These are phyloP conservation scores for Fabrea salina DNA, from an alignment of 169 alveolate species.

Conservation along the genomic window DNA sequence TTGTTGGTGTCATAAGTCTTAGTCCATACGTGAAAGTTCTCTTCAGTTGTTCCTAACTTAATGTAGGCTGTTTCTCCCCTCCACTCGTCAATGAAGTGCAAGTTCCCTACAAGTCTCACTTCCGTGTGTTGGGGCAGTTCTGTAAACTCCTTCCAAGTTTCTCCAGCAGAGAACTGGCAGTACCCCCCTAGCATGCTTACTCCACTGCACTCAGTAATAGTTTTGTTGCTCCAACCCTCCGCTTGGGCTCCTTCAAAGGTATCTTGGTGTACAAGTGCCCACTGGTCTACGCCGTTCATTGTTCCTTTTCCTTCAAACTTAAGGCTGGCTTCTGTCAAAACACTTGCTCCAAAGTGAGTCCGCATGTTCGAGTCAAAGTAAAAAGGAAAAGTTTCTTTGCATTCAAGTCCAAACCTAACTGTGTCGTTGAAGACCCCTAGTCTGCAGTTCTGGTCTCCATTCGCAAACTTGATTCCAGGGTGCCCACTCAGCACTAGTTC, in stretches of 20 bases:
- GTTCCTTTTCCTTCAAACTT: background rate
- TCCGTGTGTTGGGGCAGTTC: constrained; percentile 49
- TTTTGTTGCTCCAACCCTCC: constrained; percentile 50
- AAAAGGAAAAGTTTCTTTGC: background rate
- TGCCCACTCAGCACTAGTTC: background rate
- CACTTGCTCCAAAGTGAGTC: constrained; percentile 1
- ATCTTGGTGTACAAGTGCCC: background rate
- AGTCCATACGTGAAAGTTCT: constrained; percentile 47
- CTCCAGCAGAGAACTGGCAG: constrained; percentile 49
- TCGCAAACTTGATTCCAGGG: background rate
- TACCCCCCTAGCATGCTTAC: constrained; percentile 61
- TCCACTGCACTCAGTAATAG: constrained; percentile 50
- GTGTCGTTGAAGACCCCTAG: constrained; percentile 13
- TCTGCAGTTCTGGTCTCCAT: background rate
- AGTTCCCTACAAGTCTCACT: constrained; percentile 44
- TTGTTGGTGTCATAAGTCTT: constrained; percentile 38
- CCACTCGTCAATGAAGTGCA: constrained; percentile 61
- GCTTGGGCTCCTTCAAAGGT: constrained; percentile 18
- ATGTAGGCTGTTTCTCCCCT: constrained; percentile 61
- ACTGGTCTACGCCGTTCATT: background rate
- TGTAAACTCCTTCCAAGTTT: constrained; percentile 36
- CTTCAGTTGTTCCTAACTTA: constrained; percentile 28
- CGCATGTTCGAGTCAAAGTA: constrained; percentile 1
- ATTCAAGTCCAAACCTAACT: background rate
- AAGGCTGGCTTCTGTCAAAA: constrained; percentile 17